Conservation (phyloP, 163 green algal species). For the Chloroidium sp. region DNA sequence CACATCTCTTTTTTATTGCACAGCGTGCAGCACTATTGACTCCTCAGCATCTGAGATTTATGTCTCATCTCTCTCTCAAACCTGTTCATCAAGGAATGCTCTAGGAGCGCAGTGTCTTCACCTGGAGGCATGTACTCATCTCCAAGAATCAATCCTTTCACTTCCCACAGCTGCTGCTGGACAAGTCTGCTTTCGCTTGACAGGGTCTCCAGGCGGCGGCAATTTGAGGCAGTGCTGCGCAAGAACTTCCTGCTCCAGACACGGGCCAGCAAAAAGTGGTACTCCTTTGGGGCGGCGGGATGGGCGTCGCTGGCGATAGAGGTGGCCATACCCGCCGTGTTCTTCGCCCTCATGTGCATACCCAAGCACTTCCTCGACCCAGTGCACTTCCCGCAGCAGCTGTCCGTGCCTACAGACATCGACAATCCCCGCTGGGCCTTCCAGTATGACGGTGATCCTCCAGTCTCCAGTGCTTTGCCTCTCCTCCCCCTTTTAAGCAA, state of each 20-base stretch:
- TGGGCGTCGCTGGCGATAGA: conserved; percentile 41
- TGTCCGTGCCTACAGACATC: conserved; percentile 19
- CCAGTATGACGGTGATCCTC: conserved; percentile 26
- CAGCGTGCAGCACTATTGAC: no score
- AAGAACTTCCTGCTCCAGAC: conserved; percentile 62
- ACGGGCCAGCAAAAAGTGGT: conserved; percentile 12
- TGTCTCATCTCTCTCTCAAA: no score
- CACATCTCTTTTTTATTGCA: no score
- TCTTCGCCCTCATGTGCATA: conserved; percentile 62
- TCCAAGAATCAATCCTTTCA: no score
- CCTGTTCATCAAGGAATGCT: no score
- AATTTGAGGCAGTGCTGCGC: conserved; percentile 45
- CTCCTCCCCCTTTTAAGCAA: background rate
- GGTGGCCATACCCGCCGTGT: conserved; percentile 45
- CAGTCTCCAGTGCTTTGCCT: background rate
- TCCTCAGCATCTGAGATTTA: no score
- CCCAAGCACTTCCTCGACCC: conserved; percentile 65
- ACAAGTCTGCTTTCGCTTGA: background rate
- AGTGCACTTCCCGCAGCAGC: conserved; percentile 18
- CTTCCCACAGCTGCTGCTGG: no score
- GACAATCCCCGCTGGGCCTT: conserved; percentile 25
- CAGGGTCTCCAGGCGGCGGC: conserved; percentile 6
- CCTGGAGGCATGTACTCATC: no score
- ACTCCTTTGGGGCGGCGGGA: conserved; percentile 39
- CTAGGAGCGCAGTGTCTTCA: no score